Evolutionary conservation across 345 rosid genomes (phyloP), one percentile per base, ranked within the genome.

Genomic region (Punica granatum): DNA sequence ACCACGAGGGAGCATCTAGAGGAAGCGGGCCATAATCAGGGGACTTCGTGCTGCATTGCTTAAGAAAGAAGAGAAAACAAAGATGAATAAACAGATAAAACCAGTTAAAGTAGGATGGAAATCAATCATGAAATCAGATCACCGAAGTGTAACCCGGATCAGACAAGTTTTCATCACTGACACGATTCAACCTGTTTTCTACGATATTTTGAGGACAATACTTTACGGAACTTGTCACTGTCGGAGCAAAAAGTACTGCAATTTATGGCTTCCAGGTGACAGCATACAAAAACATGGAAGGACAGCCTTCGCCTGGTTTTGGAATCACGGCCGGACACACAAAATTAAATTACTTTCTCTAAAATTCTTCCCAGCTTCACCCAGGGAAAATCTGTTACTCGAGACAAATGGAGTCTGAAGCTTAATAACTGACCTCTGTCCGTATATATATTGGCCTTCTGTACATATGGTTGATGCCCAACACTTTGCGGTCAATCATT

Each of bases 1-100:
- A 92, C 98, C 98, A 92, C 65, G 92, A 76, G 59, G 98, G 96
- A 64, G 98, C 92, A 54, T 82, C 79, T 31, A 75, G 78, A 62
- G 96, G 98, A 62, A 83, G 67, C 1, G 93, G 88, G 37, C 98
- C 96, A 67, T 80, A 70, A 43, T 72, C 79, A 65, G 98, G 98
- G 63, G 84, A 89, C 67, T 83, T 74, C 44, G 80, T 78, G 77
- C 98, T 92, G 84, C 98, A 92, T 82, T 79, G 78, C 97, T 88
- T 37, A 39, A 63, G 46, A 46, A 63, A 25, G 46, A 23, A 60
- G n/a, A 15, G 46, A 33, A 26, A 37, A 37, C 19, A n/a, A 37
- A 63, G 14, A 39, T 36, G 31, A 9, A 28, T 63, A 11, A 63
- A n/a, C 28, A 33, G 42, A 23, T 2, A 33, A 25, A 51, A 56